Base-by-base conservation (phyloP, 306 rosid genomes). In the Gynostemma pentaphyllum region DNA sequence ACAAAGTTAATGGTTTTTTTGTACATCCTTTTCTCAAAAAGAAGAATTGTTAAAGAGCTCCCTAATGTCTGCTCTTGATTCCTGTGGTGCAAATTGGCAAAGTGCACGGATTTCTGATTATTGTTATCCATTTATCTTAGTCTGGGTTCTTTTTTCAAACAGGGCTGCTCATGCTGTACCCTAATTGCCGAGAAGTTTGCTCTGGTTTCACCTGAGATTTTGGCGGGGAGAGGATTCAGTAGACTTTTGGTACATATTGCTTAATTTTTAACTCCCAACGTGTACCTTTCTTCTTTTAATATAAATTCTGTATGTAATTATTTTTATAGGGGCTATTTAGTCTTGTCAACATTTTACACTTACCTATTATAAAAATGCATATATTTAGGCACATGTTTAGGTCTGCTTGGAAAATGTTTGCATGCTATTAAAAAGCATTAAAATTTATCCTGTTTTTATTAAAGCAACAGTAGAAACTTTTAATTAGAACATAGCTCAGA, bases 151-250 rank as follows among this genome's bases (percentile, higher is more conserved):
- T 70, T 45, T 72, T 54, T 53, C 4, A 24, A 70, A 59, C 90
- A 87, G 90, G 95, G 75, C 53, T 74, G 83, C 68, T 87, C 89
- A 57, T 87, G 84, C 61, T 85, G 90, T 67, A 76, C 95, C 9
- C 74, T 70, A 42, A 70, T 90, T 70, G 83, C 94, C 1, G 96
- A 83, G 66, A 90, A 79, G 74, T 81, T 90, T 72, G 77, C 76
- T 11, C 24, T 36, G 7, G 45, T 54, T 76, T 81, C 95, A 9
- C 96, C 94, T 22, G 80, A 79, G 77, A 71, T 80, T 70, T 73
- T 90, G 75, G 78, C 80, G 42, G 70, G 88, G 76, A 81, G 72
- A 70, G 80, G 91, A 56, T 81, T 90, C 78, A 90, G 94, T 67
- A 76, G 83, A 79, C 70, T 85, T 62, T 72, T 90, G 90, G 95